These are phyloP conservation scores for Inonotus obliquus DNA, from an alignment of 1,284 basidiomycete species.

Conservation along the genomic window DNA sequence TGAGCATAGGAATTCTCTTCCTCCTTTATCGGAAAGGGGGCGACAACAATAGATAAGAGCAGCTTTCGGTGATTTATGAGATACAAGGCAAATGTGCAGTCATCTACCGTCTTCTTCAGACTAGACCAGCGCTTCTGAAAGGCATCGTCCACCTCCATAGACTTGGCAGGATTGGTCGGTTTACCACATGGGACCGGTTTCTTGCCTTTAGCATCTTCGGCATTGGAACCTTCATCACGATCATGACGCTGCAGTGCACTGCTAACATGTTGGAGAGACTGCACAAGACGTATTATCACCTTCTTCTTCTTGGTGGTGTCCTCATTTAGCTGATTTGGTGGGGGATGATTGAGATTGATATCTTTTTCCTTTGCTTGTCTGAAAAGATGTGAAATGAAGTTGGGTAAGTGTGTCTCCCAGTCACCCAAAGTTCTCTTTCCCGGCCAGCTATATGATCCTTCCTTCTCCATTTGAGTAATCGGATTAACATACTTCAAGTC, in stretches of 20 bases:
- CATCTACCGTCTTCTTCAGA: neutral
- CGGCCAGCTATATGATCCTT: neutral
- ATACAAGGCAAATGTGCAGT: too few relatives aligned
- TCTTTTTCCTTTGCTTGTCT: neutral
- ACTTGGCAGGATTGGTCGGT: neutral
- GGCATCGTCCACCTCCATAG: neutral
- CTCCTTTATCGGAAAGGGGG: neutral
- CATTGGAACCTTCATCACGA: too few relatives aligned
- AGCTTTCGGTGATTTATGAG: neutral
- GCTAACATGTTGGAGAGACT: neutral
- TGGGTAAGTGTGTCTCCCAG: neutral
- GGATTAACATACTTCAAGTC: neutral
- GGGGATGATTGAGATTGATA: neutral
- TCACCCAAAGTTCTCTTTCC: neutral
- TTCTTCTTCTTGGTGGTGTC: neutral
- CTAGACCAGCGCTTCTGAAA: neutral
- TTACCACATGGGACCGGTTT: too few relatives aligned
- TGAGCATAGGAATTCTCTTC: neutral
- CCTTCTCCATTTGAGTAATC: neutral
- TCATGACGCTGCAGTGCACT: too few relatives aligned
- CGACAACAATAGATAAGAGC: neutral
- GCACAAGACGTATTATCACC: neutral
- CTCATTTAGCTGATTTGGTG: neutral
- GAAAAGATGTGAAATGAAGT: neutral
- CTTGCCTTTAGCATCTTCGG: too few relatives aligned